Percentiles rank a stretch among this genome's conserved stretches.
Conservation (phyloP, 2,329 filamentous ascomycete species). For the Sclerotinia glacialis region DNA sequence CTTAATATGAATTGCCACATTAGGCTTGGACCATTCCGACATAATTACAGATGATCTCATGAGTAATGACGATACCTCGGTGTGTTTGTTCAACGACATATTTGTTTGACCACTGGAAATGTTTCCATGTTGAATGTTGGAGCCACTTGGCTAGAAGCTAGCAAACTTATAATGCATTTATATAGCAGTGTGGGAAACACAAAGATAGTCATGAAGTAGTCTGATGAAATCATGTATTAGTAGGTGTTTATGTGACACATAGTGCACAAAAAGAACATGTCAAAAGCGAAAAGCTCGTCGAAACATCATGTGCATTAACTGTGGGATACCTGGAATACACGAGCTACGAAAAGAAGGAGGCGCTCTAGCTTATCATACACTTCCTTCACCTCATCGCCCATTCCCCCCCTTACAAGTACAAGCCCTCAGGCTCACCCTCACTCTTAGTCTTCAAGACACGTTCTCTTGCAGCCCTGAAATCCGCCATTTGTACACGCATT, state of each 20-base stretch:
- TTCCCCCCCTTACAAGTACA: constrained; percentile 76
- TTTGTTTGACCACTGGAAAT: background rate
- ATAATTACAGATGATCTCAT: background rate
- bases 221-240: background rate
- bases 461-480: constrained; percentile 90
- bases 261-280: background rate
- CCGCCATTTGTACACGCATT: constrained; percentile 98
- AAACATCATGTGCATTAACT: constrained; percentile 14
- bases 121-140: background rate
- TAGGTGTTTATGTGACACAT: background rate
- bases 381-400: constrained; percentile 4
- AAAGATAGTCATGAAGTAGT: background rate
- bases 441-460: constrained; percentile 97
- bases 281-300: background rate
- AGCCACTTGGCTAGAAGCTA: background rate
- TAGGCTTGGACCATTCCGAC: background rate
- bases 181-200: background rate
- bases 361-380: constrained; percentile 23
- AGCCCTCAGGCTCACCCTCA: constrained; percentile 94
- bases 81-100: background rate
- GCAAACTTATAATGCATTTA: background rate
- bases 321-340: constrained; percentile 35
- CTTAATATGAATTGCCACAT: too few relatives aligned
- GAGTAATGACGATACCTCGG: background rate
- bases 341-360: constrained; percentile 31